phyloP scores from a whole-genome alignment of 2,329 filamentous ascomycete species.

The Fusarium sp. region DNA sequence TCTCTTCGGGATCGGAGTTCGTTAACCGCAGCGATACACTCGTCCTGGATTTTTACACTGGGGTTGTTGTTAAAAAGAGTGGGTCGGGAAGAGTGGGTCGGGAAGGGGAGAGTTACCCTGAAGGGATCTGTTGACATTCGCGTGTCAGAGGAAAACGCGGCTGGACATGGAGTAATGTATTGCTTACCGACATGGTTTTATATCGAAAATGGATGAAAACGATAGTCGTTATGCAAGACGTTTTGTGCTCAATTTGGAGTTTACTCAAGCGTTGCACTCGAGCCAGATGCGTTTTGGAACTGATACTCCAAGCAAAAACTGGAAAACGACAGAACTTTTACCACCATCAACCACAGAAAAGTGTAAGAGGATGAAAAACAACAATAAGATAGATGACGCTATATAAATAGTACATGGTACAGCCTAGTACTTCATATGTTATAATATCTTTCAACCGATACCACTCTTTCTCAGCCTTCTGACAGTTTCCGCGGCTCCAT shows the following conservation, averaged over 20 bases:
- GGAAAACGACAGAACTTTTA: background rate
- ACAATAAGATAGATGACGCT: background rate
- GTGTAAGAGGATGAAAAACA: too few species aligned
- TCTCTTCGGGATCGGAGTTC: background rate
- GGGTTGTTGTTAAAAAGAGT: background rate
- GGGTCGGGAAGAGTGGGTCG: background rate
- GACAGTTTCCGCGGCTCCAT: background rate
- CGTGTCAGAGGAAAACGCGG: background rate
- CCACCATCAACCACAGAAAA: background rate
- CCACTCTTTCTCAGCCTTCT: background rate
- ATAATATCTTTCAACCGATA: background rate
- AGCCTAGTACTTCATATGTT: background rate
- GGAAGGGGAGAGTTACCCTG: background rate
- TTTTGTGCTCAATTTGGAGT: background rate
- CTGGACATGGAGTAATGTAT: background rate
- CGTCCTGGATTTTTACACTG: background rate
- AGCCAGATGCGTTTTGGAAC: background rate
- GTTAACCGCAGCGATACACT: background rate
- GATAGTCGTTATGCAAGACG: fast-evolving
- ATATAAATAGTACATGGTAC: background rate
- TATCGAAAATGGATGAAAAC: background rate
- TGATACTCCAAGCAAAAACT: background rate
- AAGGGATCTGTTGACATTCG: background rate
- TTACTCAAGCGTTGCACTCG: background rate
- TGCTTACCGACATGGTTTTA: background rate